Percentiles rank a stretch among this genome's conserved stretches.
Evolutionary conservation across 164 flowering plant species (phyloP).

Genomic region (Annona squamosa): DNA sequence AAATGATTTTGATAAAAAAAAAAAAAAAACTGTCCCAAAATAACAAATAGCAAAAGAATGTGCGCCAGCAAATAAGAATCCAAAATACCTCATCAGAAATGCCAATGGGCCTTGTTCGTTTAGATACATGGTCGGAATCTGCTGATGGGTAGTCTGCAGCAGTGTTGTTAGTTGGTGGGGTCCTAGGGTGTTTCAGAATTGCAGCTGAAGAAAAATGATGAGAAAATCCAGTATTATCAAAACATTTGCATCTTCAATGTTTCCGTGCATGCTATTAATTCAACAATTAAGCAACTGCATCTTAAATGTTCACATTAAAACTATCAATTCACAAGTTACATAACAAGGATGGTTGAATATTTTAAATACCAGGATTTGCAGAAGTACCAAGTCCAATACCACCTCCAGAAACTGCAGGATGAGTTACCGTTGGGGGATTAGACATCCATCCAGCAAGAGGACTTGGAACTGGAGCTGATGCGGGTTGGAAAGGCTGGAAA

Average conservation of each 20-base stretch:
- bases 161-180: conserved; percentile 52
- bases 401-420: conserved; percentile 69
- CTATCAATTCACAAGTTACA: neutral
- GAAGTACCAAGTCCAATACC: conserved; percentile 64
- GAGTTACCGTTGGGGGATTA: conserved; percentile 53
- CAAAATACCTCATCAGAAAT: conserved; percentile 57
- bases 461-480: conserved; percentile 53
- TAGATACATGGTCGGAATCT: conserved; percentile 65
- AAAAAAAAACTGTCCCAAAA: neutral
- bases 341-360: conserved; percentile 3
- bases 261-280: neutral
- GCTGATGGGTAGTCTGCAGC: conserved; percentile 61
- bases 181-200: conserved; percentile 67
- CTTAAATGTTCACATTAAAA: neutral
- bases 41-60: neutral
- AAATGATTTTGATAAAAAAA: neutral
- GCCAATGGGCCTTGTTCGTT: conserved; percentile 67
- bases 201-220: conserved; percentile 23
- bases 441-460: conserved; percentile 90
- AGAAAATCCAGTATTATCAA: neutral
- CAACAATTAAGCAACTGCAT: neutral
- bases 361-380: conserved; percentile 43
- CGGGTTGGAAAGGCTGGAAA: conserved; percentile 66
- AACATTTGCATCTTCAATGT: conserved; percentile 1
- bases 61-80: neutral